Percentiles rank a stretch among this genome's conserved stretches.
Conservation (phyloP, 345 rosid genomes). For the Mercurialis annua region DNA sequence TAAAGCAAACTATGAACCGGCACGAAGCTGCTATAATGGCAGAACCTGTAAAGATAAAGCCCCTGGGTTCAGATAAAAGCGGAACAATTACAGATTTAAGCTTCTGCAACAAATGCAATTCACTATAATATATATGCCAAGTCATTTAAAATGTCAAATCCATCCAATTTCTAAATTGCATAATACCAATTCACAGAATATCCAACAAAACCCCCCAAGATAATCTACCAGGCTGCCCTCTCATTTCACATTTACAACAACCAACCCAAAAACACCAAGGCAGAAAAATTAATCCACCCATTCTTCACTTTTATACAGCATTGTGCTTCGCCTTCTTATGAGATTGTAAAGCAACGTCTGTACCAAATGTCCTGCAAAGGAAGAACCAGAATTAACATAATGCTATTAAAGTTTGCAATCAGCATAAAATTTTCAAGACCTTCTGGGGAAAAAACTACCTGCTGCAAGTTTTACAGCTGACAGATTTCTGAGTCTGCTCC, state of each 20-base stretch:
- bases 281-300: neutral
- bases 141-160: neutral
- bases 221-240: neutral
- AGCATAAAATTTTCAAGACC: neutral
- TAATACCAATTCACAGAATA: neutral
- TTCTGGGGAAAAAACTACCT: constrained; percentile 24
- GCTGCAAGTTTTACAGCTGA: constrained; percentile 60
- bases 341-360: constrained; percentile 65
- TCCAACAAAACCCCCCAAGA: neutral
- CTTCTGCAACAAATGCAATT: neutral
- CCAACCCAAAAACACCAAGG: neutral
- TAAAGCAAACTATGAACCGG: no score
- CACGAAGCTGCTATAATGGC: no score
- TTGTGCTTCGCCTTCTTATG: constrained; percentile 81
- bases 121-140: neutral
- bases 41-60: no score
- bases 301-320: constrained; percentile 23
- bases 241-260: neutral
- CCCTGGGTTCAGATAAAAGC: no score
- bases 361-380: constrained; percentile 47
- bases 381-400: neutral
- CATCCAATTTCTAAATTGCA: neutral
- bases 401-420: neutral
- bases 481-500: constrained; percentile 48
- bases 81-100: neutral